Evolutionary conservation across 495 filamentous ascomycete genomes (phyloP).

Genomic region (Penicillium angulare): DNA sequence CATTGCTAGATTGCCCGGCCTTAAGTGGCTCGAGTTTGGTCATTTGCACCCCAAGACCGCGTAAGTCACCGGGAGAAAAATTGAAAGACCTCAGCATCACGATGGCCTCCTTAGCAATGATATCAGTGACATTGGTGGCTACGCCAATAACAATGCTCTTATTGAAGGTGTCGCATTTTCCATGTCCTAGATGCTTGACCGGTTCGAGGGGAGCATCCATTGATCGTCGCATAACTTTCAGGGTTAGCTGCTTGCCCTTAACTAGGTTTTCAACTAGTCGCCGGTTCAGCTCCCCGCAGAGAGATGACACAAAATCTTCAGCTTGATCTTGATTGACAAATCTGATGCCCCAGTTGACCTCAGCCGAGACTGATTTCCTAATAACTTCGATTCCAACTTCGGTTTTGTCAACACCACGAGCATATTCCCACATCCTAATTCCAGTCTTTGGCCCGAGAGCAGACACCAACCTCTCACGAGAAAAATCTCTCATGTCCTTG

Average conservation of each 20-base stretch:
- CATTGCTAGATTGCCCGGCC: conserved; percentile 25
- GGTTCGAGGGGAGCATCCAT: conserved; percentile 87
- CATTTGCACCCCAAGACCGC: conserved; percentile 89
- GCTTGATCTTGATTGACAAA: conserved; percentile 88
- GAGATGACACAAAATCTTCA: conserved; percentile 80
- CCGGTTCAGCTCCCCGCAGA: conserved; percentile 79
- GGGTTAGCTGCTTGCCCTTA: conserved; percentile 80
- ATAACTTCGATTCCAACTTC: conserved; percentile 81
- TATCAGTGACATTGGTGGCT: conserved; percentile 68
- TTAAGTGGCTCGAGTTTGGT: conserved; percentile 85
- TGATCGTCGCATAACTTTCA: conserved; percentile 89
- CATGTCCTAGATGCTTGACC: conserved; percentile 91
- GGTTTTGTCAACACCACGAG: conserved; percentile 79
- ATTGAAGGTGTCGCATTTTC: conserved; percentile 90
- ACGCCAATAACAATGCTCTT: conserved; percentile 81
- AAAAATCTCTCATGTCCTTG: conserved; percentile 71
- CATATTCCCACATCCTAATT: conserved; percentile 85
- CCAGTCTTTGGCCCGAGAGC: conserved; percentile 88
- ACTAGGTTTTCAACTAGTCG: conserved; percentile 78
- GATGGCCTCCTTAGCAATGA: conserved; percentile 76
- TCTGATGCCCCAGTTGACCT: conserved; percentile 97
- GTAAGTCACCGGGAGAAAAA: conserved; percentile 84
- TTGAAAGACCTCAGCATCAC: conserved; percentile 77
- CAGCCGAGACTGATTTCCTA: conserved; percentile 90
- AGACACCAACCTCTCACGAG: conserved; percentile 70